These are phyloP conservation scores for Reutealis trisperma DNA, from an alignment of 345 rosid species.

Conservation along the genomic window DNA sequence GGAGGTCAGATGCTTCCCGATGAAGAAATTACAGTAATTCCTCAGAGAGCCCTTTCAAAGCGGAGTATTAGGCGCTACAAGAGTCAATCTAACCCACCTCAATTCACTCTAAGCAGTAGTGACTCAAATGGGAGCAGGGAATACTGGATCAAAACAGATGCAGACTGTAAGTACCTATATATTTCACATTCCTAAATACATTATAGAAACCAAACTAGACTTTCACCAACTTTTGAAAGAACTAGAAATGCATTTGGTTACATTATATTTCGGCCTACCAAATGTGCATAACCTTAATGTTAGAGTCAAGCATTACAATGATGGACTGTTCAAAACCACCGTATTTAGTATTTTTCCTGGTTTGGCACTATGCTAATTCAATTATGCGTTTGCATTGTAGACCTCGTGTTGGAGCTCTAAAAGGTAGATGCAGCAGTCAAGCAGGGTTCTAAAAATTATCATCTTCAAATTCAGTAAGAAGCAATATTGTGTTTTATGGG, in stretches of 20 bases:
- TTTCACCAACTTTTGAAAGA: not conserved
- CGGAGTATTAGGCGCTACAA: conserved; percentile 40
- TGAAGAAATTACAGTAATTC: conserved; percentile 44
- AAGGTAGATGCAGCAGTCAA: conserved; percentile 31
- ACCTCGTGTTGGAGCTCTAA: conserved; percentile 75
- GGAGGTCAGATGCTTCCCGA: conserved; percentile 40
- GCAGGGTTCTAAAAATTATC: not conserved
- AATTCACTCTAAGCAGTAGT: conserved; percentile 35
- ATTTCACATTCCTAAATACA: not conserved
- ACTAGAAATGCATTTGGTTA: no score
- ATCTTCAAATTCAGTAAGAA: conserved; percentile 4
- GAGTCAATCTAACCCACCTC: conserved; percentile 53
- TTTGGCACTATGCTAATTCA: conserved; percentile 12
- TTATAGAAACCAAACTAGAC: not conserved
- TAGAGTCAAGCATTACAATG: not conserved
- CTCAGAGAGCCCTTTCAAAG: conserved; percentile 37
- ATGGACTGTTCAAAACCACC: not conserved
- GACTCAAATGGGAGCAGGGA: conserved; percentile 69
- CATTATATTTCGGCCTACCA: no score
- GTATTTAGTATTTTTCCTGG: not conserved
- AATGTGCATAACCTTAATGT: no score
- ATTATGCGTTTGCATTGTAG: conserved; percentile 38
- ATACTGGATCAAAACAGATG: conserved; percentile 83
- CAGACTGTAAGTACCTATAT: conserved; percentile 64
- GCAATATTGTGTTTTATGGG: conserved; percentile 21